A percentile compares a stretch with the other conserved stretches of the same genome.
Conservation (phyloP, 1,284 basidiomycete species). For the Serendipita sp. region DNA sequence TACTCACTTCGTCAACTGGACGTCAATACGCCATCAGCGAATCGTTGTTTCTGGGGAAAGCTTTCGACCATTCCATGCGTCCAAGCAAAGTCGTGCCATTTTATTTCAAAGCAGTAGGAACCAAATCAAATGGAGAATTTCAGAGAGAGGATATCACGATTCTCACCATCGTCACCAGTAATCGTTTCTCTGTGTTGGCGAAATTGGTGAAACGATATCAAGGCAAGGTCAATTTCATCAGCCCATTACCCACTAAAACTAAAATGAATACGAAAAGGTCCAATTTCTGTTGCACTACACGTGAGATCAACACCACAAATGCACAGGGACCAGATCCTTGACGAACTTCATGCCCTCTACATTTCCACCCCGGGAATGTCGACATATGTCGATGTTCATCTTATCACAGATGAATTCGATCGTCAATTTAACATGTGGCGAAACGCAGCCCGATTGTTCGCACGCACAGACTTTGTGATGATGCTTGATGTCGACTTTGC, state of each 20-base stretch:
- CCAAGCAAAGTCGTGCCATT: slow-evolving; percentile 65
- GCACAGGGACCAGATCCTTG: slow-evolving; percentile 20
- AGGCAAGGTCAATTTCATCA: slow-evolving; percentile 28
- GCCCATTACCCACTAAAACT: neutral
- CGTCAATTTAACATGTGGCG: slow-evolving; percentile 79
- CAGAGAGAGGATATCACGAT: slow-evolving; percentile 57
- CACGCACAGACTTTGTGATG: slow-evolving; percentile 68
- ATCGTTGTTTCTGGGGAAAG: slow-evolving; percentile 42
- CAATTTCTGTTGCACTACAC: slow-evolving; percentile 70
- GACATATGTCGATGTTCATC: slow-evolving; percentile 68
- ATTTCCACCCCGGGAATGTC: slow-evolving; percentile 46
- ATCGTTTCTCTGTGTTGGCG: slow-evolving; percentile 57
- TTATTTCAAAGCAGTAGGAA: slow-evolving; percentile 49
- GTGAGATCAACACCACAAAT: slow-evolving; percentile 28
- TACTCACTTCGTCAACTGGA: neutral
- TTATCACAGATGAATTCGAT: slow-evolving; percentile 69
- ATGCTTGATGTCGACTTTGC: slow-evolving; percentile 82
- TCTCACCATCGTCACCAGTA: slow-evolving; percentile 68
- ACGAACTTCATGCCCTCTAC: slow-evolving; percentile 50
- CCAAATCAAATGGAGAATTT: slow-evolving; percentile 26
- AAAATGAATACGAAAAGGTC: slow-evolving; percentile 33
- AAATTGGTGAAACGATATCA: slow-evolving; percentile 56
- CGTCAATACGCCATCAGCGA: neutral
- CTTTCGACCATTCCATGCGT: slow-evolving; percentile 49
- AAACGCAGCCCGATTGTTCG: slow-evolving; percentile 66